Conservation (phyloP, 176 grass and related monocot genomes). For the Saccharum officinarum region DNA sequence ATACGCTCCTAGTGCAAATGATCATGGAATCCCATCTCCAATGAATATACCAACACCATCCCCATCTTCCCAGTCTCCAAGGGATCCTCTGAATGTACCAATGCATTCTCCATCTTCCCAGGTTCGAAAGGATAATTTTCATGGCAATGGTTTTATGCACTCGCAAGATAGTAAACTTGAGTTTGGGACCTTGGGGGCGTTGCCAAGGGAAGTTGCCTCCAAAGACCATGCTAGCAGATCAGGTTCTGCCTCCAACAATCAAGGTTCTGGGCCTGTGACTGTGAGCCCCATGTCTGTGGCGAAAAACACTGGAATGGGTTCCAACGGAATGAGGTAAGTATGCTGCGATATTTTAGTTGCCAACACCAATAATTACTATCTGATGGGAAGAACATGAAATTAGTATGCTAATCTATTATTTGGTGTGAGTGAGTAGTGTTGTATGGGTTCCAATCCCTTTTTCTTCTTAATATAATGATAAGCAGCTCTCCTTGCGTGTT, state of each 20-base stretch:
- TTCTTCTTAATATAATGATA: background rate
- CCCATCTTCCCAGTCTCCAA: slow-evolving; percentile 26
- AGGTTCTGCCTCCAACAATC: slow-evolving; percentile 31
- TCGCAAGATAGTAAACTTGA: slow-evolving; percentile 47
- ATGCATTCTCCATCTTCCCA: slow-evolving; percentile 26
- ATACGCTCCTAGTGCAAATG: slow-evolving; percentile 41
- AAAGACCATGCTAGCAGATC: slow-evolving; percentile 41
- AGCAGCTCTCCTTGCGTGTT: background rate
- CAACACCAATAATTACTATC: slow-evolving; percentile 5
- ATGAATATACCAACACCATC: slow-evolving; percentile 20
- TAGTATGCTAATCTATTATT: background rate
- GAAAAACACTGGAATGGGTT: slow-evolving; percentile 33
- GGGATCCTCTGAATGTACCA: slow-evolving; percentile 34
- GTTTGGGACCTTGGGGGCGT: slow-evolving; percentile 39
- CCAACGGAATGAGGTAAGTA: slow-evolving; percentile 48
- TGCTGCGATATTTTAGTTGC: slow-evolving; percentile 7
- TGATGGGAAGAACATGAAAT: background rate
- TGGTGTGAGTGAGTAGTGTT: background rate
- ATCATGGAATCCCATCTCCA: slow-evolving; percentile 43
- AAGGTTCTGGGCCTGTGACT: slow-evolving; percentile 38
- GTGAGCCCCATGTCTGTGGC: slow-evolving; percentile 25
- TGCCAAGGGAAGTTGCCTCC: slow-evolving; percentile 29
- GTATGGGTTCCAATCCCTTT: background rate
- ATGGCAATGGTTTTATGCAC: slow-evolving; percentile 48
- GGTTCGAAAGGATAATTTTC: slow-evolving; percentile 31